These are phyloP conservation scores for Colletotrichum aenigma DNA, from an alignment of 2,329 filamentous ascomycete species.

Conservation along the genomic window DNA sequence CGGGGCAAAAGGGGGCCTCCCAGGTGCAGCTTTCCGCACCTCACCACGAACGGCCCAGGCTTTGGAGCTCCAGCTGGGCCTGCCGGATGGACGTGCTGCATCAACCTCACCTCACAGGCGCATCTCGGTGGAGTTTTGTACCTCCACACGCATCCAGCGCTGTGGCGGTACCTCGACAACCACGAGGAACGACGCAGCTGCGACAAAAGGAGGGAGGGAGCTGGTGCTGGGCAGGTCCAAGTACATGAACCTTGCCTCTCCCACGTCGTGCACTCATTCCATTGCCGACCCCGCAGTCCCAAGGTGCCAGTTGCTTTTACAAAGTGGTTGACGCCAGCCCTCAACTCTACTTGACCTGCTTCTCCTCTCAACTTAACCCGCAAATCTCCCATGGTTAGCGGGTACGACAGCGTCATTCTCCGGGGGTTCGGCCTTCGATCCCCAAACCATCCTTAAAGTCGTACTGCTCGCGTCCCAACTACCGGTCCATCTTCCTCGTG, in stretches of 20 bases:
- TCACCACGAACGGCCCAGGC: neutral
- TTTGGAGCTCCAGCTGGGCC: neutral
- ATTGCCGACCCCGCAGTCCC: conserved; percentile 20
- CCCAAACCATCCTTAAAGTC: conserved; percentile 6
- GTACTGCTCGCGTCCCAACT: neutral
- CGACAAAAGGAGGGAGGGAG: neutral
- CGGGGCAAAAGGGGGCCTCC: neutral
- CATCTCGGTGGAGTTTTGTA: neutral
- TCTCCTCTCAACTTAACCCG: conserved; percentile 1
- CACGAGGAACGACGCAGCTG: neutral
- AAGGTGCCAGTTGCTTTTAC: neutral
- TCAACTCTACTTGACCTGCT: neutral
- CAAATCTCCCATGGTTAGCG: conserved; percentile 16
- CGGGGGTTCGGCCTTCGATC: conserved; percentile 25
- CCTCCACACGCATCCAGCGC: neutral
- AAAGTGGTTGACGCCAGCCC: conserved; percentile 7
- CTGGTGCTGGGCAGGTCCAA: neutral
- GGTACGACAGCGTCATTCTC: conserved; percentile 14
- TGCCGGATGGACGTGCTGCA: neutral
- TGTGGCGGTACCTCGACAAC: neutral
- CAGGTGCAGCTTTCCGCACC: conserved; percentile 13
- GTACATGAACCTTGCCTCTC: conserved; percentile 2
- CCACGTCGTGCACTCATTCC: neutral
- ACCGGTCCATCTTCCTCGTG: neutral
- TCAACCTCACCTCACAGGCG: neutral